phyloP scores from a whole-genome alignment of 2,329 filamentous ascomycete species.

The Colletotrichum higginsianum region DNA sequence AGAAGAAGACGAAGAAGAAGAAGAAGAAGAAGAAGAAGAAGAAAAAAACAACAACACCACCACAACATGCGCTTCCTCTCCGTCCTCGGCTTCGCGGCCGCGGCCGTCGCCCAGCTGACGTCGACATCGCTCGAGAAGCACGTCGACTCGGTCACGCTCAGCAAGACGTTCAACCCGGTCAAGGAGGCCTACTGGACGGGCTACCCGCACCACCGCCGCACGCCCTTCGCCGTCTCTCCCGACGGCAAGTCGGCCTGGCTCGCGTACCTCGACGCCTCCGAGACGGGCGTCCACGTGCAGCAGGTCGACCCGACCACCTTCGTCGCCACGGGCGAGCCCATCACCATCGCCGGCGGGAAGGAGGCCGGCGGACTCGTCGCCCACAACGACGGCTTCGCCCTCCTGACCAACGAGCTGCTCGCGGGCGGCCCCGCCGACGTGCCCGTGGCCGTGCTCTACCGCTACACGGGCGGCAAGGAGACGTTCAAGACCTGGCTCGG shows the following conservation, averaged over 20 bases:
- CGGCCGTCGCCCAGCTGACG: constrained; percentile 43
- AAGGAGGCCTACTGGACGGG: constrained; percentile 74
- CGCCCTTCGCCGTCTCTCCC: constrained; percentile 74
- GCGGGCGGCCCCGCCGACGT: constrained; percentile 64
- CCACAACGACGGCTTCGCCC: constrained; percentile 74
- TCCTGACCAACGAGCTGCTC: constrained; percentile 71
- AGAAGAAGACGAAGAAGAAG: too few species aligned
- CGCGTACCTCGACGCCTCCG: constrained; percentile 71
- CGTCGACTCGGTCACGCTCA: constrained; percentile 63
- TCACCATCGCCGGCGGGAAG: constrained; percentile 68
- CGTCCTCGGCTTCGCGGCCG: constrained; percentile 34
- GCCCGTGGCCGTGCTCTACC: constrained; percentile 72
- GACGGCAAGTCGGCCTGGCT: constrained; percentile 72
- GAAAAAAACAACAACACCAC: neutral
- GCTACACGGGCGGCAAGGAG: constrained; percentile 68
- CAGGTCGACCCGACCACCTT: constrained; percentile 69
- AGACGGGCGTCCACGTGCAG: constrained; percentile 70
- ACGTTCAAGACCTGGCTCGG: constrained; percentile 73
- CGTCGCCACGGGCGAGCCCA: constrained; percentile 63
- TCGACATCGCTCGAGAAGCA: constrained; percentile 49
- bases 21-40: too few species aligned
- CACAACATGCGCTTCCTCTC: constrained; percentile 24
- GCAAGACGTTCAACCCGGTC: constrained; percentile 68
- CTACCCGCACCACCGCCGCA: constrained; percentile 73
- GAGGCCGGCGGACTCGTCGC: constrained; percentile 74